Conservation (phyloP, 345 rosid genomes). For the Garcia nutans region DNA sequence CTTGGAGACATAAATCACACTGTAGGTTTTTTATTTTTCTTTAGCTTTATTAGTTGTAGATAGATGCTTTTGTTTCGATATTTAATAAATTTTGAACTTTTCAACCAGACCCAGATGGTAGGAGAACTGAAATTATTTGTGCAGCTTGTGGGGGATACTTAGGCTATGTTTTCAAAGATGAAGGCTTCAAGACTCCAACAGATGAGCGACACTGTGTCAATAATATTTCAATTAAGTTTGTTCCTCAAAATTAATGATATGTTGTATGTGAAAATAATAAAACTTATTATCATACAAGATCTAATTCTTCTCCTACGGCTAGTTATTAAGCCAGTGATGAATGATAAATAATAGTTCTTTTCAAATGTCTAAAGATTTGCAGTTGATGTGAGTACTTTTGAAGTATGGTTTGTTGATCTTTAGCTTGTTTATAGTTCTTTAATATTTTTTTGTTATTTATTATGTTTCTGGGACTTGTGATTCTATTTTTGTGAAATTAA, state of each 20-base stretch:
- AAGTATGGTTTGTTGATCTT: no score
- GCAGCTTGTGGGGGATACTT: conserved; percentile 33
- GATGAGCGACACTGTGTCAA: conserved; percentile 33
- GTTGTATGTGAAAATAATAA: background rate
- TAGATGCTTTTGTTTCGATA: background rate
- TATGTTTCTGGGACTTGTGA: no score
- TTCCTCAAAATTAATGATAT: conserved; percentile 5
- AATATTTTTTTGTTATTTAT: no score
- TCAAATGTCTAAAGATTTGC: no score
- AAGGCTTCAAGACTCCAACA: conserved; percentile 29
- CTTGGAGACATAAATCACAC: conserved; percentile 27
- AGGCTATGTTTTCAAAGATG: conserved; percentile 31
- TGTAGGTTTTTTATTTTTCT: conserved; percentile 10
- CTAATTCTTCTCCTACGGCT: background rate
- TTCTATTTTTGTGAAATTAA: no score
- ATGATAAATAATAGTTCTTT: no score
- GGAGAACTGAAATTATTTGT: conserved; percentile 31
- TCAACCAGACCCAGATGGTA: conserved; percentile 35
- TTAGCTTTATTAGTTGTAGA: background rate
- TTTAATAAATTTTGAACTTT: background rate
- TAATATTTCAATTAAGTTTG: conserved; percentile 28
- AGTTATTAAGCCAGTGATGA: background rate
- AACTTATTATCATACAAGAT: background rate
- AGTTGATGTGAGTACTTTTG: no score
- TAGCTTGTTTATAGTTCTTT: no score